A percentile compares a stretch with the other conserved stretches of the same genome.
phyloP scores from a whole-genome alignment of 1,284 basidiomycete genomes.

The Agaricales sp. region DNA sequence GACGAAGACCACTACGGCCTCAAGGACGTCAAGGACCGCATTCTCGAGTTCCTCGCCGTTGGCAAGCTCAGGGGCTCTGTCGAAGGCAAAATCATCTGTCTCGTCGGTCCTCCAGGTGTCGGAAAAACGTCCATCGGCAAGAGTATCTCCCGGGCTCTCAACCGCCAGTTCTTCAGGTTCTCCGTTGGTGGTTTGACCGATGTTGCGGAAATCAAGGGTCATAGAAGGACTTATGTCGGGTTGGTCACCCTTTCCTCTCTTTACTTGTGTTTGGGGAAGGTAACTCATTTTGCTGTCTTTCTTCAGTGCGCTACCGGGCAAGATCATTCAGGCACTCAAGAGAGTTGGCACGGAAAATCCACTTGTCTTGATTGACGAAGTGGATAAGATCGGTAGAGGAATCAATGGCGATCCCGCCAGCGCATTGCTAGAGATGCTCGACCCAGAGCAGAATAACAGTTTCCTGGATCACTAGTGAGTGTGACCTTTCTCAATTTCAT shows the following conservation, averaged over 20 bases:
- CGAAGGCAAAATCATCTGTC: constrained; percentile 97
- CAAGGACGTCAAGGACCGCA: constrained; percentile 93
- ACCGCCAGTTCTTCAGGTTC: constrained; percentile 90
- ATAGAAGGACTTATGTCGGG: constrained; percentile 94
- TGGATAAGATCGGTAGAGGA: constrained; percentile 97
- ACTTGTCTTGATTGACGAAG: constrained; percentile 92
- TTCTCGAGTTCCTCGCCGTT: constrained; percentile 96
- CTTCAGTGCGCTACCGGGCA: constrained; percentile 82
- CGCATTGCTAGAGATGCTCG: constrained; percentile 93
- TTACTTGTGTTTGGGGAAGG: constrained; percentile 3
- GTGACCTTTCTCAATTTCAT: neutral
- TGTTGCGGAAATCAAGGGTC: constrained; percentile 98
- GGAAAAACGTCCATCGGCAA: constrained; percentile 95
- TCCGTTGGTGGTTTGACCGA: constrained; percentile 95
- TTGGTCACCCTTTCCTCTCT: constrained; percentile 23
- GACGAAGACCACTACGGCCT: constrained; percentile 97
- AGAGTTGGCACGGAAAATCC: constrained; percentile 97
- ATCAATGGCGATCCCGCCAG: constrained; percentile 95
- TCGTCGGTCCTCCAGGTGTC: constrained; percentile 95
- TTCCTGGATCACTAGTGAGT: constrained; percentile 94
- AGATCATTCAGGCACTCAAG: constrained; percentile 96
- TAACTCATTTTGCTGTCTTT: constrained; percentile 7
- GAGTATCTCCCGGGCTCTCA: constrained; percentile 83
- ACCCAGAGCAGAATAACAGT: constrained; percentile 94
- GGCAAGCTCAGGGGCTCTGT: constrained; percentile 95